These are phyloP conservation scores for Oryza officinalis DNA, from an alignment of 176 grass and related monocot species.

Conservation along the genomic window DNA sequence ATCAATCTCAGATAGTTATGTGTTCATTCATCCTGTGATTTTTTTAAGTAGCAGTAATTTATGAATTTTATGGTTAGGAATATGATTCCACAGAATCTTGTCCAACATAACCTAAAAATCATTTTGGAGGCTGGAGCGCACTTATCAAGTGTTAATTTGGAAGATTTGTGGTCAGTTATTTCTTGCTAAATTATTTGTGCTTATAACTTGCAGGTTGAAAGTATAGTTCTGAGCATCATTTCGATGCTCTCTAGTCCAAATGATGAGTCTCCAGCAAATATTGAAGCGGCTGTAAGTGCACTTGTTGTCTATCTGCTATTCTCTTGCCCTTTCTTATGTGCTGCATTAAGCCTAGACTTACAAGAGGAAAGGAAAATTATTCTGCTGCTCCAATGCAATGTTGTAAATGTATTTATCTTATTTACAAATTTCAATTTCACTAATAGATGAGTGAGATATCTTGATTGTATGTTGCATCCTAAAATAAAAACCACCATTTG, in stretches of 20 bases:
- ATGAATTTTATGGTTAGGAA: background rate
- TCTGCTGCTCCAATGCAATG: background rate
- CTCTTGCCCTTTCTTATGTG: background rate
- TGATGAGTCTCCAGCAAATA: conserved; percentile 87
- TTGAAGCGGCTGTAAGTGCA: conserved; percentile 90
- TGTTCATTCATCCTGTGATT: background rate
- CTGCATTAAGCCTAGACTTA: background rate
- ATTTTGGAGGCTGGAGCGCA: background rate
- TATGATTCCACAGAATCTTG: background rate
- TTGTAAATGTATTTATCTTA: too few relatives aligned
- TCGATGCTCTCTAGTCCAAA: conserved; percentile 97
- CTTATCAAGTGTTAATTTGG: background rate
- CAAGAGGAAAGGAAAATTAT: background rate
- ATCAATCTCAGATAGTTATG: background rate
- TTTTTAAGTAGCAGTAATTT: background rate
- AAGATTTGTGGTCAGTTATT: background rate
- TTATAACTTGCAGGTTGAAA: conserved; percentile 73
- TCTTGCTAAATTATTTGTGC: conserved; percentile 12
- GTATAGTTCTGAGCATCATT: conserved; percentile 96
- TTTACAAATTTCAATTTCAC: conserved; percentile 2
- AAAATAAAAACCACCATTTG: background rate
- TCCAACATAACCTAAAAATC: background rate
- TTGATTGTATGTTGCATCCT: background rate
- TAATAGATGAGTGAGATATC: background rate
- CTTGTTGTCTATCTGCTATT: conserved; percentile 12